Conservation (phyloP, 495 filamentous ascomycete genomes). For the Astrothelium subdiscretum region DNA sequence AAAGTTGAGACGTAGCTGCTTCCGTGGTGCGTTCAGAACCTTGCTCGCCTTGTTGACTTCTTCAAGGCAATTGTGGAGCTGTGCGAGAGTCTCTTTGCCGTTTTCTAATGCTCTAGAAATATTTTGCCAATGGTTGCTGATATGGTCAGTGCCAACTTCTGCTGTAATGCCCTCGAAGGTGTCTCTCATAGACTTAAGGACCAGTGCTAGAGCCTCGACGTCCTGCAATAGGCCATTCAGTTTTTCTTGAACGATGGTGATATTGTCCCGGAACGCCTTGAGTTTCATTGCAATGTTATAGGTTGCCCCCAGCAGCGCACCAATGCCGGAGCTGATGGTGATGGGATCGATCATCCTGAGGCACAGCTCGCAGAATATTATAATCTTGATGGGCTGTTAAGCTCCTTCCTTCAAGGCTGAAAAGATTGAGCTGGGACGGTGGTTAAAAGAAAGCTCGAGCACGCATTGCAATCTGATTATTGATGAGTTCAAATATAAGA, state of each 20-base stretch:
- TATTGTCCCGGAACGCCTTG: conserved; percentile 14
- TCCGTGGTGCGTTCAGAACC: conserved; percentile 10
- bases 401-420: not conserved
- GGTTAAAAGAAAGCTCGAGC: no score
- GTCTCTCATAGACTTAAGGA: conserved; percentile 13
- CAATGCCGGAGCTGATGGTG: conserved; percentile 10
- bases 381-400: not conserved
- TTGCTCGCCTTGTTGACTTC: conserved; percentile 7
- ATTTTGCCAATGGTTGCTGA: conserved; percentile 14
- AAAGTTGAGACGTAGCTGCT: conserved; percentile 13
- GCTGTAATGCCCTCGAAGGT: conserved; percentile 9
- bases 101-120: conserved; percentile 6
- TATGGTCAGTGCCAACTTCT: conserved; percentile 9
- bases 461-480: not conserved
- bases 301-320: conserved; percentile 10
- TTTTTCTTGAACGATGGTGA: conserved; percentile 6
- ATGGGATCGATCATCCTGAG: conserved; percentile 14
- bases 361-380: not conserved
- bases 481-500: not conserved
- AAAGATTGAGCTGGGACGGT: not conserved
- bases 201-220: conserved; percentile 12
- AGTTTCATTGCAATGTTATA: conserved; percentile 6
- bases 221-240: conserved; percentile 10
- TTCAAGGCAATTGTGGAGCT: conserved; percentile 5
- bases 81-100: conserved; percentile 5